These are phyloP conservation scores for Plasmodium gonderi DNA, from an alignment of 169 alveolate genomes.

Conservation along the genomic window DNA sequence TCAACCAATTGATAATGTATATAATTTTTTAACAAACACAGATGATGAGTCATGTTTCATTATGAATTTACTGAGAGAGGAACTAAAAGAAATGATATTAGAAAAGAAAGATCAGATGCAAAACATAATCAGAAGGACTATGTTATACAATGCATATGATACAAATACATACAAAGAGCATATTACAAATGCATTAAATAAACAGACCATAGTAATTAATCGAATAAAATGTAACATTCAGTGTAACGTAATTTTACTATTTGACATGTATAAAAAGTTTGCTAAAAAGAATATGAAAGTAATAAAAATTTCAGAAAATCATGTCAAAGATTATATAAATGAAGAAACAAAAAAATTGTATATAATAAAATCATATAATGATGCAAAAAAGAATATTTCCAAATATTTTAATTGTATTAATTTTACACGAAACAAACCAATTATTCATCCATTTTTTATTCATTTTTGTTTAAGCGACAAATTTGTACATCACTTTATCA, in stretches of 20 bases:
- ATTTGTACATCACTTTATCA: conserved; percentile 43
- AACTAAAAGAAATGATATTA: conserved; percentile 36
- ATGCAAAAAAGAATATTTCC: conserved; percentile 17
- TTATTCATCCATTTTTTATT: conserved; percentile 69
- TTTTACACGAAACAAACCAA: conserved; percentile 74
- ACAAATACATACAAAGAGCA: conserved; percentile 45
- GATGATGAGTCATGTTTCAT: conserved; percentile 69
- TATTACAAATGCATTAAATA: conserved; percentile 31
- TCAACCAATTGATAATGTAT: conserved; percentile 10
- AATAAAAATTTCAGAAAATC: conserved; percentile 23
- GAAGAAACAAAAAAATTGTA: conserved; percentile 5
- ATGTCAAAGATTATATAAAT: conserved; percentile 28
- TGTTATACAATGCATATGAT: conserved; percentile 10
- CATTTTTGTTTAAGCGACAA: conserved; percentile 48
- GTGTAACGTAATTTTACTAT: conserved; percentile 4
- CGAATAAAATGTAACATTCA: conserved; percentile 38
- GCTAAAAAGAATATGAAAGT: conserved; percentile 34
- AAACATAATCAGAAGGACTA: conserved; percentile 27
- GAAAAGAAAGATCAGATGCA: conserved; percentile 70
- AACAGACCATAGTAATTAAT: conserved; percentile 37
- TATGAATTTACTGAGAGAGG: conserved; percentile 40
- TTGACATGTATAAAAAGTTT: conserved; percentile 40
- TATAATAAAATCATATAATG: conserved; percentile 38
- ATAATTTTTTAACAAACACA: conserved; percentile 12
- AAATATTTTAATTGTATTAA: conserved; percentile 51